Evolutionary conservation across 805 yeast genomes (phyloP), one percentile per base, ranked within the genome.

Genomic region (Yamadazyma paraphyllophila): DNA sequence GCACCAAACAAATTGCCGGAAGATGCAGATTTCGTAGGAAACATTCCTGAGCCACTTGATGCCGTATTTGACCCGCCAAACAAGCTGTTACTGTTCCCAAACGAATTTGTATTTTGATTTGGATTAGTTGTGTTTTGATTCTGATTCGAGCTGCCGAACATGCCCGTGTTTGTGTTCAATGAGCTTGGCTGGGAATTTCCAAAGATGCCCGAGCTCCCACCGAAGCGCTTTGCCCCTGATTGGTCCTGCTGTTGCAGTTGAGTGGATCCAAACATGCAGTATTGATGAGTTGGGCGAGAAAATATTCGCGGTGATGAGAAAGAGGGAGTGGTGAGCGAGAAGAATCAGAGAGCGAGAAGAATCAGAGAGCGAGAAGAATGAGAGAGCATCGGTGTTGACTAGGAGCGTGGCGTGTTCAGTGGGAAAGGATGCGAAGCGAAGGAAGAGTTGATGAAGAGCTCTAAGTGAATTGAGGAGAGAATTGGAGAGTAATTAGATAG

Each of bases 241-340:
- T 29, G 31, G 13, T 10, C 31, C 13, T 29, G 31, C 13, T 29
- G 31, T 20, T 20, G 24, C 24, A 20, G 9, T 41, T 13, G 32
- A 37, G 54, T 50, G 11, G 42, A 13, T n/a, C 42, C 42, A 29
- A 39, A 39, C 42, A 30, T 39, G 12, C 24, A 16, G 10, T 14
- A 11, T 17, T 35, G 38, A 17, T 7, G 11, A 17, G 8, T 20
- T 32, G 44, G 13, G 31, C 31, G 32, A 36, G 17, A 33, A 29
- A 29, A 29, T 13, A 29, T 11, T 13, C 32, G 14, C 32, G 32
- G 13, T 13, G 14, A 13, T 12, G 32, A 13, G 14, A 13, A 11
- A 3, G 24, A 20, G 24, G 24, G 24, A 20, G 24, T n/a, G n/a
- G n/a, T n/a, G n/a, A n/a, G n/a, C 3, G 24, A 20, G 24, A 20